Conservation (phyloP, 208 protist genomes). For the Crithidia fasciculata region DNA sequence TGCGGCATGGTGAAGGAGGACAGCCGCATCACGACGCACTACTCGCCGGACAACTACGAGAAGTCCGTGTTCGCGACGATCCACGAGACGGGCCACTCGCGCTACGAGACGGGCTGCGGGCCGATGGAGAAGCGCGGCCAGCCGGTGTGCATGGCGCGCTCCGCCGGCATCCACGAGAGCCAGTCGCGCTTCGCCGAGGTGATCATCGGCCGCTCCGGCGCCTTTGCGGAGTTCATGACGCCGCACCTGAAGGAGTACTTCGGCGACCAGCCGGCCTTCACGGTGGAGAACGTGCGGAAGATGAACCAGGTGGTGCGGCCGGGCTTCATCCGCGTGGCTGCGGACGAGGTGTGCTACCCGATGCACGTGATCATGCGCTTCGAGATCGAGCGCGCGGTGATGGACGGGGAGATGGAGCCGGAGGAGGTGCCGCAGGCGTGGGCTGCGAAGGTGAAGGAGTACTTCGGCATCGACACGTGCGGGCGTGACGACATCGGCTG, state of each 20-base stretch:
- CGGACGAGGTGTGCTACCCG: not conserved
- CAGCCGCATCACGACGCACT: not conserved
- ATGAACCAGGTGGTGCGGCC: not conserved
- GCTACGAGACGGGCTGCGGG: not conserved
- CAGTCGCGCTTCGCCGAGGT: not conserved
- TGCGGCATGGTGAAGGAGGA: not conserved
- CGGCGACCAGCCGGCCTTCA: not conserved
- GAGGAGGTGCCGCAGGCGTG: not conserved
- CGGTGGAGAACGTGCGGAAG: not conserved
- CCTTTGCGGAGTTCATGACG: not conserved
- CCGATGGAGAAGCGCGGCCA: not conserved
- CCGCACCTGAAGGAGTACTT: not conserved
- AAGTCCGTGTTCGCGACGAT: slow-evolving; percentile 9
- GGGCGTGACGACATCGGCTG: not conserved
- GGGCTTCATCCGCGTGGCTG: not conserved
- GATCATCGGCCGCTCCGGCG: not conserved
- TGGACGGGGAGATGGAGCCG: slow-evolving; percentile 16
- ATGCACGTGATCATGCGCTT: not conserved
- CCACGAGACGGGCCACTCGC: slow-evolving; percentile 23
- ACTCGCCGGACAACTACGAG: not conserved
- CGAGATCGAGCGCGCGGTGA: not conserved
- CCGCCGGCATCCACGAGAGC: not conserved
- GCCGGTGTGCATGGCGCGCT: not conserved
- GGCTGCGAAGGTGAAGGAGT: not conserved
- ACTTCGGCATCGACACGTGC: not conserved